Evolutionary conservation across 1,284 basidiomycete genomes (phyloP).

Genomic region (Ceratobasidium sp.): DNA sequence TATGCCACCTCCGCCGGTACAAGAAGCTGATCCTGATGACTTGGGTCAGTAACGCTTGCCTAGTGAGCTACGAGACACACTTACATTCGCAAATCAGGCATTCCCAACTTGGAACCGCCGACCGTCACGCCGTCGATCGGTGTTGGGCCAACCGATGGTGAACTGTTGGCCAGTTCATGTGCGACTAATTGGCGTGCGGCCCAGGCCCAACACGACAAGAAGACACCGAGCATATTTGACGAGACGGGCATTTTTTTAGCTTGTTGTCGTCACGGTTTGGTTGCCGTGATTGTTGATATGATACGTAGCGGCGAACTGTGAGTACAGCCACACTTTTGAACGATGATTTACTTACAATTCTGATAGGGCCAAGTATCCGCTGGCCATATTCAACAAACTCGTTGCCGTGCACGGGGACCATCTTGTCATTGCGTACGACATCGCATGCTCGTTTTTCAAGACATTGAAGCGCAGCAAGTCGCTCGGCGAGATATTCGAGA

Average conservation of each 20-base stretch:
- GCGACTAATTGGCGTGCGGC: no score
- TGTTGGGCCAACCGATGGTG: no score
- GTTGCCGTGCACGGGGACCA: conserved; percentile 51
- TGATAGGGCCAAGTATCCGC: conserved; percentile 54
- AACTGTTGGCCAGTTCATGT: no score
- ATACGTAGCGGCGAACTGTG: conserved; percentile 57
- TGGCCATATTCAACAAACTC: conserved; percentile 54
- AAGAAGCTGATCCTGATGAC: background rate
- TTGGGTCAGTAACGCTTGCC: no score
- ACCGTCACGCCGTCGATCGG: conserved; percentile 47
- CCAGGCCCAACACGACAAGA: no score
- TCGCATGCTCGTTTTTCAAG: conserved; percentile 56
- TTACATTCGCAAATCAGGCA: no score
- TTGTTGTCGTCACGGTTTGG: conserved; percentile 55
- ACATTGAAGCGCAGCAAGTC: conserved; percentile 54
- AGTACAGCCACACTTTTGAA: conserved; percentile 43
- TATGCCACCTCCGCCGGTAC: no score
- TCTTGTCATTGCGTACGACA: conserved; percentile 55
- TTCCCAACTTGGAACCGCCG: conserved; percentile 9
- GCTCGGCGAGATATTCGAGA: conserved; percentile 26
- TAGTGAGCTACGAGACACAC: no score
- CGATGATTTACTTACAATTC: background rate
- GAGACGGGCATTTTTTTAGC: conserved; percentile 57
- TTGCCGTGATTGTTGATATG: conserved; percentile 54
- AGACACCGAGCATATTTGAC: conserved; percentile 56